Evolutionary conservation across 169 alveolate genomes (phyloP).

Genomic region (Cryptosporidium parvum): DNA sequence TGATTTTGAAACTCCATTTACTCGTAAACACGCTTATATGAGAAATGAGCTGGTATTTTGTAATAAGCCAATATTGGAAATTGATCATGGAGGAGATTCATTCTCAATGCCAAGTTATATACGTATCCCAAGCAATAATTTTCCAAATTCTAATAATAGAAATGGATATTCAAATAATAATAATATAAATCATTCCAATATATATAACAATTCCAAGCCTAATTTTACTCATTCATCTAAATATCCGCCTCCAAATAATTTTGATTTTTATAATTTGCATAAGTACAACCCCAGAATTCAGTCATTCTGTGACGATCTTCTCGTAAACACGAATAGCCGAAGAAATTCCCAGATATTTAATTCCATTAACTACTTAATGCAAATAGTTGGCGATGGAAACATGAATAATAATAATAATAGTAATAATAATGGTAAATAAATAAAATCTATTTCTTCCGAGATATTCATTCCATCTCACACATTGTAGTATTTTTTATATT

Average conservation of each 20-base stretch:
- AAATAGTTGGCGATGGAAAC: slow-evolving; percentile 11
- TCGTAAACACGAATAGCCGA: background rate
- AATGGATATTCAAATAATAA: background rate
- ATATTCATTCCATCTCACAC: too few species aligned
- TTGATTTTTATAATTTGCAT: background rate
- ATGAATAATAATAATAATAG: background rate
- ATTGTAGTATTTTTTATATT: too few species aligned
- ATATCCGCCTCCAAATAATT: background rate
- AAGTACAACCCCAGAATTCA: slow-evolving; percentile 21
- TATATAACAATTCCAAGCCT: background rate
- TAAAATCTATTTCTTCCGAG: background rate
- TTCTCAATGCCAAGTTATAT: background rate
- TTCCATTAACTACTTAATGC: slow-evolving; percentile 49
- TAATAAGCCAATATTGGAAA: slow-evolving; percentile 9
- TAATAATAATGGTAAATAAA: background rate
- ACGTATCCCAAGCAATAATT: background rate
- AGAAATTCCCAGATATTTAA: slow-evolving; percentile 26
- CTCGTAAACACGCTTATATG: slow-evolving; percentile 56
- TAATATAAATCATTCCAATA: background rate
- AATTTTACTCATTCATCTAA: background rate
- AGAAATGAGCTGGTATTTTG: slow-evolving; percentile 46
- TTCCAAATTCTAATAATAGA: background rate
- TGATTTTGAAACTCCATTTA: slow-evolving; percentile 47
- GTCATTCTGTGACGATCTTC: slow-evolving; percentile 66
- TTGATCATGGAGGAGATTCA: slow-evolving; percentile 15